Evolutionary conservation across 345 rosid species (phyloP), one percentile per base, ranked within the genome.

Genomic region (Salix dunnii): DNA sequence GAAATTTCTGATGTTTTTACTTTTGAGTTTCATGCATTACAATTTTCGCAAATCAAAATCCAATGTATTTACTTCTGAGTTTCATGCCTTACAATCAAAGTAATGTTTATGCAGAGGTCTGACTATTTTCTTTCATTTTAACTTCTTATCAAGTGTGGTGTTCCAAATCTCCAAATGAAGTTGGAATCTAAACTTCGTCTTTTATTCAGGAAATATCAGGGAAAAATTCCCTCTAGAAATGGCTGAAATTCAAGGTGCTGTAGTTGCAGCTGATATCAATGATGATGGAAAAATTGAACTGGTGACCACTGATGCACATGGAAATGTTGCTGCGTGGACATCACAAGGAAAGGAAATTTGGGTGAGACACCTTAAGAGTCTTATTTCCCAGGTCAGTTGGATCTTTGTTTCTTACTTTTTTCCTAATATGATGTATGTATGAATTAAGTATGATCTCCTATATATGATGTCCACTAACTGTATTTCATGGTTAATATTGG

Each of bases 231-330:
- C 99, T 61, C 96, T 94, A 69, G 96, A 92, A 88, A 92, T 96
- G 99, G 98, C 97, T 30, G 99, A 96, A 89, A 94, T 96, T 79
- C 97, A 94, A 88, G 98, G 97, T 38, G 86, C 93, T 35, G 97
- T 92, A 27, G 91, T 92, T 87, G 98, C 98, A 42, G 98, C 98
- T 65, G 99, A 96, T 85, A 92, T 96, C 71, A 94, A 96, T 84
- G 99, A 94, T 81, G 99, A 96, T 90, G 99, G 99, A 38, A 96
- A 96, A 85, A 87, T 94, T 77, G 99, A 96, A 83, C 90, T 96
- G 35, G 92, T 96, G 63, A 94, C 99, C 77, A 88, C 98, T 68
- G 99, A 96, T 86, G 85, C 88, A 13, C 98, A 96, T 83, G 99
- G 97, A 84, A 96, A 94, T 88, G 86, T 96, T 84, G 99, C 92